phyloP scores from a whole-genome alignment of 2,329 filamentous ascomycete genomes.

The Cladosporium austrohemisphaericum region DNA sequence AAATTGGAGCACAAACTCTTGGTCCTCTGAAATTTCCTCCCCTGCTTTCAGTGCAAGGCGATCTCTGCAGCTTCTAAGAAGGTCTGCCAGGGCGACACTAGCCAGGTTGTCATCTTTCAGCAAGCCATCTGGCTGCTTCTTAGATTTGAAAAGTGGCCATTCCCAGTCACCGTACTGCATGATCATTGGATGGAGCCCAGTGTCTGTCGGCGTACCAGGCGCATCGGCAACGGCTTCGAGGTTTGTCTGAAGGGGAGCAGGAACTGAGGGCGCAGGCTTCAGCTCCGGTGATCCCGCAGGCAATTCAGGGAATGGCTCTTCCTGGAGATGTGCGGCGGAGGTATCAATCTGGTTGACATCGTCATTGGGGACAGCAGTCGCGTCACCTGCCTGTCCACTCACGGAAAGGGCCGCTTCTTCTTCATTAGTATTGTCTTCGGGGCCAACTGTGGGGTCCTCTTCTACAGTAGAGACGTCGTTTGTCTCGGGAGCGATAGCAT shows the following conservation, averaged over 20 bases:
- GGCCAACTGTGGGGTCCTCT: no score
- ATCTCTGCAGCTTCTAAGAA: conserved; percentile 47
- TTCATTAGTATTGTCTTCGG: background rate
- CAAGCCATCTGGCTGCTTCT: conserved; percentile 52
- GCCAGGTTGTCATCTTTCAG: conserved; percentile 54
- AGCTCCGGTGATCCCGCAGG: conserved; percentile 2
- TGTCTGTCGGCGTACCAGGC: conserved; percentile 34
- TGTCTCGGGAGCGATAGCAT: no score
- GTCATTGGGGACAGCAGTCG: background rate
- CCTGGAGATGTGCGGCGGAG: background rate
- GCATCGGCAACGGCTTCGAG: conserved; percentile 20
- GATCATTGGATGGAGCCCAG: conserved; percentile 45
- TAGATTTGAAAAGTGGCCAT: conserved; percentile 57
- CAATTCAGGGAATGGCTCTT: conserved; percentile 10
- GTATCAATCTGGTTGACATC: background rate
- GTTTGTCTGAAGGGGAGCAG: conserved; percentile 5
- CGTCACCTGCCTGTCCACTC: background rate
- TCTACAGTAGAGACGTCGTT: no score
- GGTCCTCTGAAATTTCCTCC: conserved; percentile 53
- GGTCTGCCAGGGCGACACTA: conserved; percentile 49
- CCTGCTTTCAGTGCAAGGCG: conserved; percentile 53
- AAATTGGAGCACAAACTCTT: conserved; percentile 56
- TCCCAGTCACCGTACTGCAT: conserved; percentile 55
- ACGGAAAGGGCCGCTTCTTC: no score
- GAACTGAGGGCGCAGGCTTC: background rate